Base-by-base conservation (phyloP, 768 basidiomycete genomes). In the Sporobolomyces pararoseus region DNA sequence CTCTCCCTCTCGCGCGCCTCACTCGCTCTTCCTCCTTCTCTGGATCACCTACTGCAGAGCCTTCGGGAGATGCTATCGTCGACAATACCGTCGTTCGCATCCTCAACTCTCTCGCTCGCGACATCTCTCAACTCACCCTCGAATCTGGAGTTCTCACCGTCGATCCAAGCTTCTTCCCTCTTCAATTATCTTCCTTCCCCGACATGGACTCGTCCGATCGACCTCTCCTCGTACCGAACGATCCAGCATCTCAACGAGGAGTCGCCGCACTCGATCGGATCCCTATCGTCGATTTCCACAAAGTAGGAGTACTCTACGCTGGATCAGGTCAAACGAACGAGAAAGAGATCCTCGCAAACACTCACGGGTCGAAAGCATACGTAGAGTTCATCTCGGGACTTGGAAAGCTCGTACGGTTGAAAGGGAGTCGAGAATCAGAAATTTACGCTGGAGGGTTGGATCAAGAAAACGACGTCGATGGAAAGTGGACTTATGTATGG, bases 401-500 rank as follows among this genome's bases (percentile, higher is more conserved):
- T 19, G 96, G 95, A 1, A 82, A 89, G 55, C 83, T 98, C 65
- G 90, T 97, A 78, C 86, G 89, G 73, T 82, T 97, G 25, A 87
- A 91, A 23, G 91, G 90, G 14, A 92, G 95, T 79, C 84, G 88
- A 14, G 93, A 95, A 77, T 39, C 52, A 39, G 67, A 70, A 49
- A 87, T 98, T 23, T 96, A 94, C 78, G 89, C 89, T 3, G 96
- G 94, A 12, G 91, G 92, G 5, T 83, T 98, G 31, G 88, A 92
- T 77, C 86, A 91, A 12, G 76, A 79, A 39, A 75, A 75, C 52
- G 90, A 92, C 70, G 86, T 89, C 76, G 93, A 99, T 76, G 96
- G 96, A 19, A 89, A 93, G 79, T 96, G 94, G 77, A 91, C 95
- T 0, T 98, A 98, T 78, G 92, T 94, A 0, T 99, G 95, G 94